Evolutionary conservation across 73 alveolate genomes (phyloP), one percentile per base, ranked within the genome.

Genomic region (Paraurostyla sp.): DNA sequence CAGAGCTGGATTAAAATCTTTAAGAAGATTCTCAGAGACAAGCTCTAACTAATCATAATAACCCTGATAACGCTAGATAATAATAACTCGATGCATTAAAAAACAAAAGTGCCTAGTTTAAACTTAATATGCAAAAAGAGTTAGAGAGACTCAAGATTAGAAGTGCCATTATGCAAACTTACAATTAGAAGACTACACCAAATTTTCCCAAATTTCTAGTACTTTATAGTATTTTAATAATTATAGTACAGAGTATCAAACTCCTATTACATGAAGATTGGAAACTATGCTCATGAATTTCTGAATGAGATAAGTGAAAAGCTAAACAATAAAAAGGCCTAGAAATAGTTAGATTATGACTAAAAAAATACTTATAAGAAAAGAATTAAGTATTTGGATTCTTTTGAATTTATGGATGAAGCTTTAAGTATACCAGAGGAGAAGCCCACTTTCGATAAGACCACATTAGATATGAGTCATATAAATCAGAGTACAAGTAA

Each of bases 241-340:
- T 59, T 59, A 65, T 65, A 65, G 82, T 65, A 65, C 41, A 65
- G 82, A 40, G 82, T 65, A 11, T 65, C 82, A 11, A 65, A 65
- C 41, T 6, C 82, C 4, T 65, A 65, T 65, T 65, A 65, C 25
- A 65, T 65, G 82, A 65, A 65, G 82, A 65, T 65, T 7, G 82
- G 82, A 16, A 22, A 65, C 3, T 65, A 38, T 30, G 82, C 82
- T 35, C 82, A 65, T 40, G 82, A 65, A 22, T 65, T 65, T 40
- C 82, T 65, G 1, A 38, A 18, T 22, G 82, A 65, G 7, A 22
- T 65, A 32, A 65, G 82, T 40, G 11, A 65, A 2, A 65, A 65
- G 25, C 23, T 65, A 27, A 25, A 11, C 11, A n/a, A n/a, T n/a
- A n/a, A n/a, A n/a, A n/a, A n/a, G n/a, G n/a, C n/a, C n/a, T n/a